Conservation (phyloP, 164 flowering plant species). For the Dillenia suffruticosa region DNA sequence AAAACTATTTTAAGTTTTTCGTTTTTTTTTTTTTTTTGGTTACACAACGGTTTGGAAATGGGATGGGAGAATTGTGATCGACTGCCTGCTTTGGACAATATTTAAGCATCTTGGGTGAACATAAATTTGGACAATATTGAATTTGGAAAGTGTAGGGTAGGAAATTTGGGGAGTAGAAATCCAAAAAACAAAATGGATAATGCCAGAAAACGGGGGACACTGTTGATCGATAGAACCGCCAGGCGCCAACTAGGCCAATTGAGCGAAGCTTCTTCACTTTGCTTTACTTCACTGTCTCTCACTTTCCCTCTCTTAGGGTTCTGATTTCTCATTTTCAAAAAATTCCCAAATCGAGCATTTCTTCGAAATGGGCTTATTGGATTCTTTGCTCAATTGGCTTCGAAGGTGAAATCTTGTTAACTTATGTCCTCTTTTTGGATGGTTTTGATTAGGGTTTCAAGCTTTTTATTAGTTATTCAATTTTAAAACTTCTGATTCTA, state of each 20-base stretch:
- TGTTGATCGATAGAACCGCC: neutral
- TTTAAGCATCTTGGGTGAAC: no score
- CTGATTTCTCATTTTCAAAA: neutral
- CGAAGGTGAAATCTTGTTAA: conserved; percentile 36
- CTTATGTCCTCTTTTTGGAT: neutral
- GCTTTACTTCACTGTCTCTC: no score
- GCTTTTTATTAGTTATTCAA: no score
- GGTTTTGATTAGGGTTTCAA: no score
- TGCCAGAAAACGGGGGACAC: neutral
- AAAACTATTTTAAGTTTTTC: no score
- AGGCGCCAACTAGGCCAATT: neutral
- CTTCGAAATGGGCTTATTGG: conserved; percentile 46
- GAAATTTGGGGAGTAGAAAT: neutral
- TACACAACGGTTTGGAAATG: no score
- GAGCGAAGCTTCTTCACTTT: no score
- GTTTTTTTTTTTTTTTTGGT: no score
- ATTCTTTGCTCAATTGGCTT: conserved; percentile 63
- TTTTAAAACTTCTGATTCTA: no score
- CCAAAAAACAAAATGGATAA: neutral
- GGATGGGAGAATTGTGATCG: no score
- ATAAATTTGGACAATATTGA: neutral
- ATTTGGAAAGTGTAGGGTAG: neutral
- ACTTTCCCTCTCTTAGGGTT: neutral
- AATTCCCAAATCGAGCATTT: neutral
- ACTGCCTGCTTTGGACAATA: no score